Conservation (phyloP, 768 basidiomycete species). For the Panellus pusillus region DNA sequence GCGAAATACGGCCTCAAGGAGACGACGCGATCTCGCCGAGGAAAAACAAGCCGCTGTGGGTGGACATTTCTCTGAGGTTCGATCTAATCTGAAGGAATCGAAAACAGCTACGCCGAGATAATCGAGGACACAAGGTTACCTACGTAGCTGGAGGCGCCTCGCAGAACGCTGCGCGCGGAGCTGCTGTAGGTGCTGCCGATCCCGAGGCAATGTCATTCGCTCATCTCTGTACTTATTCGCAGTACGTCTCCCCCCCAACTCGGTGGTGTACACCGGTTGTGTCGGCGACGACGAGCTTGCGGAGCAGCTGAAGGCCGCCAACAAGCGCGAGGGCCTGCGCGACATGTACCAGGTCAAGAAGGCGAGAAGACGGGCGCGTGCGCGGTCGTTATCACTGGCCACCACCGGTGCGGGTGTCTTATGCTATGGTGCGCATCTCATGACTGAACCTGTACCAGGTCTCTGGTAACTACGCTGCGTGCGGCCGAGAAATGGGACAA, state of each 20-base stretch:
- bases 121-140: conserved; percentile 71
- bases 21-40: conserved; percentile 97
- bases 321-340: conserved; percentile 87
- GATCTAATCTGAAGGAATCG: conserved; percentile 5
- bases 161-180: conserved; percentile 95
- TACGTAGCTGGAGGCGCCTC: conserved; percentile 98
- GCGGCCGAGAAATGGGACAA: conserved; percentile 88
- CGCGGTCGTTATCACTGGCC: conserved; percentile 92
- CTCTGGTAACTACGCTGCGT: conserved; percentile 88
- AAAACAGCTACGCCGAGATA: conserved; percentile 82
- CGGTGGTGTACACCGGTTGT: conserved; percentile 91
- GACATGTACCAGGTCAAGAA: conserved; percentile 88
- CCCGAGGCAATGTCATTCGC: background rate
- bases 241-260: conserved; percentile 91
- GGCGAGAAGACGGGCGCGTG: conserved; percentile 92
- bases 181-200: conserved; percentile 65
- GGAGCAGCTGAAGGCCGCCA: conserved; percentile 83
- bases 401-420: conserved; percentile 69
- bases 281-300: conserved; percentile 95
- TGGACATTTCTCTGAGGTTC: background rate
- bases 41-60: conserved; percentile 90
- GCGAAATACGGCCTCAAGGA: conserved; percentile 89
- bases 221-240: conserved; percentile 8
- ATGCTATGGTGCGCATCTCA: background rate
- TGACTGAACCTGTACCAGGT: conserved; percentile 44